Percentiles rank a stretch among this genome's conserved stretches.
These are phyloP conservation scores for Lecanoromycetidae sp. DNA, from an alignment of 2,329 filamentous ascomycete genomes.

Conservation along the genomic window DNA sequence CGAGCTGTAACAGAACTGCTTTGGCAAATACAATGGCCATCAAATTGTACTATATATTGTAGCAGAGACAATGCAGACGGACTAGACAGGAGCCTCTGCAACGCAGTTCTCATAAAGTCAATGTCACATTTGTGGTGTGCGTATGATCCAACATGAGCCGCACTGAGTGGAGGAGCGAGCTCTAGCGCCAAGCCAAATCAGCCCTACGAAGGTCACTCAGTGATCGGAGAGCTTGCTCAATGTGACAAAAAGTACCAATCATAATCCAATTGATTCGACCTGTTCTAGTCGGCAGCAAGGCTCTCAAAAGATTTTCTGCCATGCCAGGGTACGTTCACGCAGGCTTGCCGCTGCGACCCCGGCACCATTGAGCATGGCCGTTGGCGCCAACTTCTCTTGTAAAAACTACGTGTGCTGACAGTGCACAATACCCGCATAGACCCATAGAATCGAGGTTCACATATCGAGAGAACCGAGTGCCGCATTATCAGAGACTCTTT, in stretches of 20 bases:
- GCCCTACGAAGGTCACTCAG: not conserved
- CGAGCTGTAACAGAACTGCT: not conserved
- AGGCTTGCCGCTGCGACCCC: too few relatives aligned
- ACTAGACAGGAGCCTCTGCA: conserved; percentile 32
- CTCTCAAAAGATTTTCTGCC: not conserved
- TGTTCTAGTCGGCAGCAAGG: not conserved
- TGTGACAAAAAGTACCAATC: not conserved
- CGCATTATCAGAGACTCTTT: conserved; percentile 55
- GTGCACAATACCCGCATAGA: not conserved
- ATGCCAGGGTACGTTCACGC: not conserved
- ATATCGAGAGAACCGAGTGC: conserved; percentile 56
- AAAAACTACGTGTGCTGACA: too few relatives aligned
- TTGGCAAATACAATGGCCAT: not conserved
- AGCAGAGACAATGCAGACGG: conserved; percentile 31
- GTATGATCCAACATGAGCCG: not conserved
- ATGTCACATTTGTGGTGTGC: not conserved
- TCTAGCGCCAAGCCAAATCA: not conserved
- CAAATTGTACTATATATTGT: not conserved
- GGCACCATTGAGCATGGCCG: too few relatives aligned
- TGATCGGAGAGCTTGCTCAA: not conserved
- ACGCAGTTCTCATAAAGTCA: conserved; percentile 30
- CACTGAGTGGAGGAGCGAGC: not conserved
- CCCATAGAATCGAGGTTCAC: conserved; percentile 32
- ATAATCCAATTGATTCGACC: not conserved
- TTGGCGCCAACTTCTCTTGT: too few relatives aligned